Evolutionary conservation across 352 stramenopile genomes (phyloP), one percentile per base, ranked within the genome.

Genomic region (Globisporangium alternatum): DNA sequence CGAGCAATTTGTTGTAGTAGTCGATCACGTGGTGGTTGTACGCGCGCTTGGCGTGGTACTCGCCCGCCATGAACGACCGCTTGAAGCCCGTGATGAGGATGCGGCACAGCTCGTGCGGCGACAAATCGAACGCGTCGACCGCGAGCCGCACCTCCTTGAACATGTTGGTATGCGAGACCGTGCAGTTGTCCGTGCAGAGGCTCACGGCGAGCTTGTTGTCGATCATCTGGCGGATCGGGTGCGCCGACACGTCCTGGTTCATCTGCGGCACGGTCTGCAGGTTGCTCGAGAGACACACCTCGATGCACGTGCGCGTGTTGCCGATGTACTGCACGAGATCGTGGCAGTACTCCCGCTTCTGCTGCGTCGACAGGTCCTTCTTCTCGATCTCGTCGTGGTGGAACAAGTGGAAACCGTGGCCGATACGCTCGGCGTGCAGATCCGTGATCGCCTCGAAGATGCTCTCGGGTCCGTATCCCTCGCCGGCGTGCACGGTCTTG

Each of bases 211-310:
- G 69, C 61, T 90, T 89, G 65, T 90, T 86, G 56, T 87, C 76
- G 48, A 96, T 78, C 88, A 97, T 96, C 25, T 86, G 67, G 9
- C 80, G 80, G 47, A 93, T 73, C 37, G 88, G 85, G 65, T 97
- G 89, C 30, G 75, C 82, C 62, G 65, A 78, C 30, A 80, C 70
- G 74, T 96, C 84, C 35, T 83, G 77, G 53, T 90, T 43, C 67
- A 97, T 75, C n/a, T 81, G 77, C 3, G 87, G 88, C 22, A 85
- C 74, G 2, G 89, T 97, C 73, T 97, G 89, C 61, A 95, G 66
- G 68, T 97, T 97, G 66, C 84, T 95, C 22, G 80, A 94, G 48
- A 97, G 61, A 60, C 89, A 97, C 35, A 97, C 86, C 59, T 97
- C 89, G 19, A 97, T 66, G 65, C 85, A 93, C 60, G 84, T 95